These are phyloP conservation scores for Thymus mandschuricus DNA, from an alignment of 257 asterid genomes.

Conservation along the genomic window DNA sequence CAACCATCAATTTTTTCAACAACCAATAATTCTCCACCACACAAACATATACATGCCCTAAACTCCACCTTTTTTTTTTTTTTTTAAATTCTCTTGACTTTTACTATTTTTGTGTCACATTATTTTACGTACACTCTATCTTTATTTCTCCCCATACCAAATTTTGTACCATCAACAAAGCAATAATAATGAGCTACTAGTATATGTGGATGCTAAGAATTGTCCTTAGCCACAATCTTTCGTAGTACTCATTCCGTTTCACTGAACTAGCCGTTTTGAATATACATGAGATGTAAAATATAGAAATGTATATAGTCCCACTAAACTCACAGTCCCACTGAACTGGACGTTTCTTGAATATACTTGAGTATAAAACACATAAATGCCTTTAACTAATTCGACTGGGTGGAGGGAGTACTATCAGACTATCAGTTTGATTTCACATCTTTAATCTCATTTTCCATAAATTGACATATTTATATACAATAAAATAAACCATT, in stretches of 20 bases:
- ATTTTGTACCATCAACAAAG: neutral
- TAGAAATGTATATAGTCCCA: no score
- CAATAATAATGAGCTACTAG: neutral
- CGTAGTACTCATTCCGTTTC: no score
- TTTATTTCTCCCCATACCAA: neutral
- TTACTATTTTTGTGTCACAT: conserved; percentile 4
- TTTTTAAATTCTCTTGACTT: neutral
- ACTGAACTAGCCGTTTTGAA: no score
- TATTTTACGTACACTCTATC: conserved; percentile 21
- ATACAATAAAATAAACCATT: no score
- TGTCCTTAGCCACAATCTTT: conserved; percentile 9
- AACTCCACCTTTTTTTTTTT: conserved; percentile 17
- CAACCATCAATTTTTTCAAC: conserved; percentile 23
- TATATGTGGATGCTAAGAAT: neutral
- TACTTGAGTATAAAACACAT: no score
- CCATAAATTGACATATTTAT: no score
- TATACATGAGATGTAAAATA: no score
- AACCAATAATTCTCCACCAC: conserved; percentile 37
- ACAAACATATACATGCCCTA: conserved; percentile 18
- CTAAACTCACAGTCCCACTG: no score
- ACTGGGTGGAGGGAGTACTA: no score
- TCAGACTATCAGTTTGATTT: neutral
- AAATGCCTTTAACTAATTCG: no score
- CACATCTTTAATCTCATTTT: neutral
- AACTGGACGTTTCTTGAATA: no score